Evolutionary conservation across 805 yeast genomes (phyloP).

Genomic region (Kodamaea neixiangensis): DNA sequence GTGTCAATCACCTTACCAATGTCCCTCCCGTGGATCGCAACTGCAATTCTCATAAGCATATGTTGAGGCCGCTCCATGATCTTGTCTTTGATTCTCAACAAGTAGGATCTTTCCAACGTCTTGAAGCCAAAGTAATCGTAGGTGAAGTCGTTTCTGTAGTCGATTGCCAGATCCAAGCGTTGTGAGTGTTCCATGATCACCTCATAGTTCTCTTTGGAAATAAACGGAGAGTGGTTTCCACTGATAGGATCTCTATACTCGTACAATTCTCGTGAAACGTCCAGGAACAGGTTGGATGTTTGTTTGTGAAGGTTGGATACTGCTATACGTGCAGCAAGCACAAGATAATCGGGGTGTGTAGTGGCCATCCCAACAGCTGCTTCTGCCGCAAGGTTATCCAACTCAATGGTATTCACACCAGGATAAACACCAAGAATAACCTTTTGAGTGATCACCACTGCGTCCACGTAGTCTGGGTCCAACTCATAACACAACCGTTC

Average conservation of each 20-base stretch:
- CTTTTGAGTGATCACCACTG: slow-evolving; percentile 93
- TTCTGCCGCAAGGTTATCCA: slow-evolving; percentile 76
- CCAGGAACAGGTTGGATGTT: slow-evolving; percentile 83
- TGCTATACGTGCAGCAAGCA: slow-evolving; percentile 93
- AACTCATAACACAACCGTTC: slow-evolving; percentile 93
- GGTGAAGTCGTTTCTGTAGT: slow-evolving; percentile 51
- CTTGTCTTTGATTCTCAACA: slow-evolving; percentile 54
- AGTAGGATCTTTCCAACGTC: slow-evolving; percentile 60
- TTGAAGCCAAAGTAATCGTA: slow-evolving; percentile 63
- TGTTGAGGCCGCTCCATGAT: slow-evolving; percentile 66
- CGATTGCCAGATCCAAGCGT: slow-evolving; percentile 48
- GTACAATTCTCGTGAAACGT: slow-evolving; percentile 72
- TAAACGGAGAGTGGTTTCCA: slow-evolving; percentile 52
- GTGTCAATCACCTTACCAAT: slow-evolving; percentile 55
- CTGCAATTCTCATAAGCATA: slow-evolving; percentile 60
- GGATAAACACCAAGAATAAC: slow-evolving; percentile 95
- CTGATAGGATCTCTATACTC: slow-evolving; percentile 81
- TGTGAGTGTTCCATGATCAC: slow-evolving; percentile 40
- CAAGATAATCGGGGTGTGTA: slow-evolving; percentile 96
- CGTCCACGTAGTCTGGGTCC: slow-evolving; percentile 88
- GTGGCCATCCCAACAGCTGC: slow-evolving; percentile 98
- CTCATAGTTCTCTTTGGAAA: slow-evolving; percentile 42
- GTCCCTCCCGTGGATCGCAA: slow-evolving; percentile 60
- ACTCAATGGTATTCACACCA: slow-evolving; percentile 92
- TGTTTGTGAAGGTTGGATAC: slow-evolving; percentile 93